These are phyloP conservation scores for Nakazawaea molendinolei DNA, from an alignment of 805 yeast species.

Conservation along the genomic window DNA sequence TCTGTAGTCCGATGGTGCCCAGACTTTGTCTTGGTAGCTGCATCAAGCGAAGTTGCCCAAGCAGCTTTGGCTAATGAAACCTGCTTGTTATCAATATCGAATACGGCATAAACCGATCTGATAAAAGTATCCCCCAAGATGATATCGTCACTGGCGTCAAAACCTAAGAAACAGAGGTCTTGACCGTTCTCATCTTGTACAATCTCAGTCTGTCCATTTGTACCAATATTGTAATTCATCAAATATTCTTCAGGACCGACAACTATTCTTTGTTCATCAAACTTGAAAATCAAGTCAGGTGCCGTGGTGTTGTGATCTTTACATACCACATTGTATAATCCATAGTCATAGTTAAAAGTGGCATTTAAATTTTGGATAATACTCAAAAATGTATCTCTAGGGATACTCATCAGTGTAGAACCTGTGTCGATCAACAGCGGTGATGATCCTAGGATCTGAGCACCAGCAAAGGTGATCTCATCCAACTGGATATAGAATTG, in stretches of 20 bases:
- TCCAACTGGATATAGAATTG: slow-evolving; percentile 17
- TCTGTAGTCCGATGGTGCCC: too few species aligned
- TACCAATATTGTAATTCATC: slow-evolving; percentile 9
- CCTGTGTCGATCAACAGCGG: slow-evolving; percentile 14
- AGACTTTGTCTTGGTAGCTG: too few species aligned
- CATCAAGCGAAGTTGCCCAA: too few species aligned
- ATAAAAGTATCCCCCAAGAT: slow-evolving; percentile 64
- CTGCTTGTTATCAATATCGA: slow-evolving; percentile 50
- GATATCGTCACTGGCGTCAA: slow-evolving; percentile 16
- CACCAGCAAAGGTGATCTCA: slow-evolving; percentile 10
- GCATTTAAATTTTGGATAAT: slow-evolving; percentile 8
- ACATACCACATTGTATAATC: slow-evolving; percentile 7
- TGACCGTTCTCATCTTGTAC: slow-evolving; percentile 8
- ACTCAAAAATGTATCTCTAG: slow-evolving; percentile 8
- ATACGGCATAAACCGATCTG: slow-evolving; percentile 58
- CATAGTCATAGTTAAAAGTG: slow-evolving; percentile 7
- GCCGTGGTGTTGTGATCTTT: slow-evolving; percentile 13
- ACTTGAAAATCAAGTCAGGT: slow-evolving; percentile 9
- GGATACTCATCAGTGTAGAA: slow-evolving; percentile 13
- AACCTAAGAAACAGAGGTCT: slow-evolving; percentile 17
- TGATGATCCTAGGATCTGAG: slow-evolving; percentile 6
- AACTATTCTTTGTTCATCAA: slow-evolving; percentile 3
- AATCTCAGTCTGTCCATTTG: slow-evolving; percentile 6
- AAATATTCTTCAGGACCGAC: slow-evolving; percentile 7
- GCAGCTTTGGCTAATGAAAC: slow-evolving; percentile 50